Evolutionary conservation across 257 asterid genomes (phyloP), one percentile per base, ranked within the genome.

Genomic region (Lavandula angustifolia): DNA sequence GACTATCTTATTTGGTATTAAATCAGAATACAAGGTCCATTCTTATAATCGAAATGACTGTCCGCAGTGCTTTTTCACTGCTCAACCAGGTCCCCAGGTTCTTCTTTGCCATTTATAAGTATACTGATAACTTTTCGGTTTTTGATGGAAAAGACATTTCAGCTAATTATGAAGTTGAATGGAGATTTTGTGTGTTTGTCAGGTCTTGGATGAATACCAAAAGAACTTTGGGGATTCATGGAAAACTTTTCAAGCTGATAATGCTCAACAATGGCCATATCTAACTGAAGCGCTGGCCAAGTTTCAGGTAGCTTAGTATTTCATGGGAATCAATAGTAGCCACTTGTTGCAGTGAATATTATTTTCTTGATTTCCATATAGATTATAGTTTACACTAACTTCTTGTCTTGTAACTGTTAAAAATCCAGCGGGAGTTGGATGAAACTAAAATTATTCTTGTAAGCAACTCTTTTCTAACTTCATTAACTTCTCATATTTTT

Each of bases 381-480:
- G 1, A 22, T 22, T 22, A 22, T 22, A 22, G 27, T 22, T 22
- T 22, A 22, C 27, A 22, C 27, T 22, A 22, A 22, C 27, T 22
- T 22, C 27, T 56, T 42, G 6, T 10, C 3, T 16, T 73, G 44
- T 60, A 9, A 60, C 46, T 35, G 59, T 73, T 92, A 76, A 87
- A 71, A 75, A 85, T 92, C 73, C 96, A 92, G 78, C 69, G 95
- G 69, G 98, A 89, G 76, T 78, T 92, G 86, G 96, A 89, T 73
- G 98, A 92, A 75, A 92, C 98, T 2, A 89, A 92, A 82, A 92
- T 92, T 73, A 89, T 92, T 73, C 96, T 92, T 46, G 98, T 87
- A 72, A 85, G 91, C 73, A 33, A 22, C 27, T 22, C 27, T 22
- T 22, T 22, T 22, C 1, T 22, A 22, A 22, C 27, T 22, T 22